These are phyloP conservation scores for Phanerochaete sordida DNA, from an alignment of 768 basidiomycete genomes.

Conservation along the genomic window DNA sequence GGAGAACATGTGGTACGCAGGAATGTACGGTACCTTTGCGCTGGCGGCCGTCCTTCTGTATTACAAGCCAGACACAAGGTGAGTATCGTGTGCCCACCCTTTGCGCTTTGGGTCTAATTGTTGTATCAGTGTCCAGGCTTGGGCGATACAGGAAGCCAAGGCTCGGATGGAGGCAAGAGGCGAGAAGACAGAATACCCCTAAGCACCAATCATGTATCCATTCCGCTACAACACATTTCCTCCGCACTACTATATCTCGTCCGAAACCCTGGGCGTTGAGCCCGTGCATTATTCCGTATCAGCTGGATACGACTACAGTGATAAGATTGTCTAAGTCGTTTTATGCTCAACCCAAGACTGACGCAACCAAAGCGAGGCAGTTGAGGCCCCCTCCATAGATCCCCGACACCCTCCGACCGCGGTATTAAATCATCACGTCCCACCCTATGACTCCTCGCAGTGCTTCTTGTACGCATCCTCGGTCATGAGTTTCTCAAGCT, in stretches of 20 bases:
- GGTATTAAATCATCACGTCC: not conserved
- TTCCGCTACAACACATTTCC: not conserved
- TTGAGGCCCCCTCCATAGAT: conserved; percentile 1
- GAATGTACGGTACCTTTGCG: conserved; percentile 87
- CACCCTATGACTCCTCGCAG: conserved; percentile 37
- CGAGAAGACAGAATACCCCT: conserved; percentile 74
- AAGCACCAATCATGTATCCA: not conserved
- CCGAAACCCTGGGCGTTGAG: conserved; percentile 11
- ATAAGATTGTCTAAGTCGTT: not conserved
- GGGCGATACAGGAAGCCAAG: conserved; percentile 91
- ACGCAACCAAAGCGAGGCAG: not conserved
- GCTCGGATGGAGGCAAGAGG: conserved; percentile 89
- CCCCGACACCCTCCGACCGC: not conserved
- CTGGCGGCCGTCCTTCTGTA: conserved; percentile 74
- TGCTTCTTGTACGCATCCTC: conserved; percentile 71
- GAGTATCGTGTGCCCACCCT: conserved; percentile 24
- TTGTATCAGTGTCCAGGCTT: conserved; percentile 73
- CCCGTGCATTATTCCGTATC: conserved; percentile 1
- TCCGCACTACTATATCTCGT: conserved; percentile 13
- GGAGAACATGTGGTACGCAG: conserved; percentile 88
- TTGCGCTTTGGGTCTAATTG: not conserved
- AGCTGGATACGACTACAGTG: not conserved
- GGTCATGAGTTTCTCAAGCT: conserved; percentile 72
- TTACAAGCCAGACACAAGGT: conserved; percentile 95
- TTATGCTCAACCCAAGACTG: not conserved